Evolutionary conservation across 164 flowering plant genomes (phyloP).

Genomic region (Piper longum): DNA sequence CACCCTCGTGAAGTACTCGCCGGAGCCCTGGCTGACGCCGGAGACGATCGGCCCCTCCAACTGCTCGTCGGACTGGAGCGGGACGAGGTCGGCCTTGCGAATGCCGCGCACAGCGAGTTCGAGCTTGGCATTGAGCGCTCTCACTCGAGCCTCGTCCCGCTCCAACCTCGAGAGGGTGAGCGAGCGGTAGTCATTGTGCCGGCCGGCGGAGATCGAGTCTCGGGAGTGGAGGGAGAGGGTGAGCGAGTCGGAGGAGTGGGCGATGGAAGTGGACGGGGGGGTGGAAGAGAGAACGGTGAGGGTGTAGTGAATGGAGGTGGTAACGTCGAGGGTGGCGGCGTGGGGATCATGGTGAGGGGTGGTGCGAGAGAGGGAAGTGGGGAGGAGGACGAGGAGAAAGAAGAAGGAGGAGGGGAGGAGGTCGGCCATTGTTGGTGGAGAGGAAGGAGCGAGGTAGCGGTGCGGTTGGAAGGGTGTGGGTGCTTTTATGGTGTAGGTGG

Average conservation of each 20-base stretch:
- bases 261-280: too few species aligned
- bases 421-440: not conserved
- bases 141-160: slow-evolving; percentile 64
- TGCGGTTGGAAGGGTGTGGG: not conserved
- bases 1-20: slow-evolving; percentile 82
- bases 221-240: slow-evolving; percentile 23
- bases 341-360: slow-evolving; percentile 2
- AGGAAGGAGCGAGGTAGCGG: not conserved
- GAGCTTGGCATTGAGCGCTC: slow-evolving; percentile 30
- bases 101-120: slow-evolving; percentile 41
- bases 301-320: slow-evolving; percentile 28
- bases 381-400: slow-evolving; percentile 1
- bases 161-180: slow-evolving; percentile 34
- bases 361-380: slow-evolving; percentile 16
- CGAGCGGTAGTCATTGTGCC: slow-evolving; percentile 42
- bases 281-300: slow-evolving; percentile 14
- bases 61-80: slow-evolving; percentile 10
- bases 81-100: slow-evolving; percentile 31
- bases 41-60: slow-evolving; percentile 53
- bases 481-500: not conserved
- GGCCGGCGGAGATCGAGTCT: slow-evolving; percentile 4
- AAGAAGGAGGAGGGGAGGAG: not conserved
- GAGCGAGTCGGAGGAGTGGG: slow-evolving; percentile 9
- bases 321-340: slow-evolving; percentile 38
- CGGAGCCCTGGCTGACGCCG: slow-evolving; percentile 76